phyloP scores from a whole-genome alignment of 2,329 filamentous ascomycete genomes.

The Ascochyta viciae-villosae region DNA sequence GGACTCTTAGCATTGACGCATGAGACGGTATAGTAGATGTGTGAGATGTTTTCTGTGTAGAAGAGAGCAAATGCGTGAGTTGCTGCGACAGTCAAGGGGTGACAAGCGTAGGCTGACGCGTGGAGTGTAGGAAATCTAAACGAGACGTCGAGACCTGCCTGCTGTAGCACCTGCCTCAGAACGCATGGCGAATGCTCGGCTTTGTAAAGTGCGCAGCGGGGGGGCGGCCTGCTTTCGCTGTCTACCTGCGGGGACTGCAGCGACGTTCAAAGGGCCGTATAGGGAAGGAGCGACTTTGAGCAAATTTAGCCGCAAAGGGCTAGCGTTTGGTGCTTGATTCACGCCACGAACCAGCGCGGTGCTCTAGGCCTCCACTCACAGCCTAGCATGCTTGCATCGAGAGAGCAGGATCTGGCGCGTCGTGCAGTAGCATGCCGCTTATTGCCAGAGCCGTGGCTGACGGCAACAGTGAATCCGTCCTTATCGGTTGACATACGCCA shows the following conservation, averaged over 20 bases:
- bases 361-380: slow-evolving; percentile 17
- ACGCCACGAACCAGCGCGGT: slow-evolving; percentile 21
- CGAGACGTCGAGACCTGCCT: not conserved
- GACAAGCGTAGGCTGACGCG: slow-evolving; percentile 42
- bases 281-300: slow-evolving; percentile 37
- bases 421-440: slow-evolving; percentile 23
- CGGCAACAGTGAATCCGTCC: slow-evolving; percentile 8
- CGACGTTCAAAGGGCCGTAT: slow-evolving; percentile 23
- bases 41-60: slow-evolving; percentile 19
- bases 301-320: slow-evolving; percentile 34
- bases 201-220: slow-evolving; percentile 11
- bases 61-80: slow-evolving; percentile 36
- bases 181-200: slow-evolving; percentile 15
- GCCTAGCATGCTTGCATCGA: slow-evolving; percentile 19
- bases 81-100: slow-evolving; percentile 44
- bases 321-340: slow-evolving; percentile 25
- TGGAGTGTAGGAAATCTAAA: slow-evolving; percentile 31
- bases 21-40: slow-evolving; percentile 13
- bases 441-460: slow-evolving; percentile 22
- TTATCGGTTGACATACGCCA: slow-evolving; percentile 3
- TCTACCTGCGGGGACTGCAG: slow-evolving; percentile 15
- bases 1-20: slow-evolving; percentile 38
- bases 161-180: slow-evolving; percentile 9
- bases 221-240: slow-evolving; percentile 10
- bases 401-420: slow-evolving; percentile 8